Conservation (phyloP, 805 yeast species). For the Yamadazyma olivae region DNA sequence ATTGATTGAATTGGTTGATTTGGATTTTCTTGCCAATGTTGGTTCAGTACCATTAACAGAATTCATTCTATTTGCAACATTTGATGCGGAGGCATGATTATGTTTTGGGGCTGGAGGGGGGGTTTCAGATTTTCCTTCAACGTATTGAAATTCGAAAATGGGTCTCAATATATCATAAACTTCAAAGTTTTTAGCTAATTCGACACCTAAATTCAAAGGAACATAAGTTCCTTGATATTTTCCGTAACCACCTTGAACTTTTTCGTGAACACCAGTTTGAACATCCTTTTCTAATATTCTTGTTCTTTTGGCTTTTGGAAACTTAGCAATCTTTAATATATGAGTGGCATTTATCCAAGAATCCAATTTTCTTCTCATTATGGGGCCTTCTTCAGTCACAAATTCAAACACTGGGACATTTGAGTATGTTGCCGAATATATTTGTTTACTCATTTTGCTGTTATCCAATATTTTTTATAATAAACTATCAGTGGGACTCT, state of each 20-base stretch:
- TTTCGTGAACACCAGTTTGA: conserved; percentile 62
- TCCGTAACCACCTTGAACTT: conserved; percentile 74
- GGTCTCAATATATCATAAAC: conserved; percentile 56
- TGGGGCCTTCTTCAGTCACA: conserved; percentile 65
- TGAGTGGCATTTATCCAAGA: conserved; percentile 73
- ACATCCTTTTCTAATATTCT: conserved; percentile 63
- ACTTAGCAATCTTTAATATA: conserved; percentile 63
- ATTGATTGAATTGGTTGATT: conserved; percentile 21
- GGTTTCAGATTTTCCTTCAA: conserved; percentile 39
- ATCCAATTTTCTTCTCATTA: conserved; percentile 64
- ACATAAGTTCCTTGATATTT: conserved; percentile 55
- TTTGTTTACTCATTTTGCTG: conserved; percentile 23
- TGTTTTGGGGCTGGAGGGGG: conserved; percentile 50
- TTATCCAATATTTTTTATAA: too few relatives aligned
- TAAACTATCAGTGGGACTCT: too few relatives aligned
- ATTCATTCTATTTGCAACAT: conserved; percentile 31
- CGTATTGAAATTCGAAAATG: conserved; percentile 56
- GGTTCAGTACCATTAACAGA: conserved; percentile 5
- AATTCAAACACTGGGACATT: conserved; percentile 70
- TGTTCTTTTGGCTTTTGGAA: conserved; percentile 62
- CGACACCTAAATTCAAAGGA: conserved; percentile 39
- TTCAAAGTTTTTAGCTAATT: conserved; percentile 37
- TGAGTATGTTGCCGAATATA: conserved; percentile 73
- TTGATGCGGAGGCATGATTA: conserved; percentile 44
- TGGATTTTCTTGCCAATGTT: conserved; percentile 16